Conservation (phyloP, 345 rosid genomes). For the Citrus hindsii region DNA sequence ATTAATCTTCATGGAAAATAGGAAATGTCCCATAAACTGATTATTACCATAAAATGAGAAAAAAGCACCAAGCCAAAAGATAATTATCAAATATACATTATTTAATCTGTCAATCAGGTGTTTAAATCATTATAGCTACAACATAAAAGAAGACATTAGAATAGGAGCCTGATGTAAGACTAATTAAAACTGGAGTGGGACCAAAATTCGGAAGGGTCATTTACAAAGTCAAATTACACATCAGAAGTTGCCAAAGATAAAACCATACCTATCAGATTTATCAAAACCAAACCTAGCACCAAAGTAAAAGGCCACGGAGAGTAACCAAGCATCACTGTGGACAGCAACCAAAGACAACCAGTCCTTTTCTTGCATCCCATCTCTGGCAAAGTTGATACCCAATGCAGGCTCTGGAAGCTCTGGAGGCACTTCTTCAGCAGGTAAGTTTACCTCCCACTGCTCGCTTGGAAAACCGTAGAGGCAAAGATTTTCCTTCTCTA, state of each 20-base stretch:
- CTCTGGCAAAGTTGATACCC: constrained; percentile 61
- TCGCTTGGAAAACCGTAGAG: constrained; percentile 52
- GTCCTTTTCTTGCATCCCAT: constrained; percentile 66
- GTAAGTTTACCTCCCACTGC: constrained; percentile 62
- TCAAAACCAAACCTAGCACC: constrained; percentile 57
- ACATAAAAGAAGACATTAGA: neutral
- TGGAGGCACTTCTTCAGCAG: constrained; percentile 67
- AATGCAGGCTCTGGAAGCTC: constrained; percentile 65
- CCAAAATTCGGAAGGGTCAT: neutral
- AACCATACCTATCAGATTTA: constrained; percentile 47
- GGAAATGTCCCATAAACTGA: neutral
- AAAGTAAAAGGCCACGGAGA: constrained; percentile 56
- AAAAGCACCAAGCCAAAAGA: neutral
- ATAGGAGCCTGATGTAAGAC: neutral
- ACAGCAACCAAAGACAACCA: constrained; percentile 59
- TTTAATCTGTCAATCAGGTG: neutral
- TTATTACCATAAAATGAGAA: neutral
- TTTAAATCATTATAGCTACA: neutral
- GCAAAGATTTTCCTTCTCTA: constrained; percentile 59
- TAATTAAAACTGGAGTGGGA: neutral
- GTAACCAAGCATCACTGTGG: constrained; percentile 60
- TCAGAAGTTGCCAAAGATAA: neutral
- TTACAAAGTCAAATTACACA: constrained; percentile 5
- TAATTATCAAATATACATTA: neutral
- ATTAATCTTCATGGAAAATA: neutral